A percentile compares a stretch with the other conserved stretches of the same genome.
phyloP scores from a whole-genome alignment of 805 yeast genomes.

The Monosporozyma unispora region DNA sequence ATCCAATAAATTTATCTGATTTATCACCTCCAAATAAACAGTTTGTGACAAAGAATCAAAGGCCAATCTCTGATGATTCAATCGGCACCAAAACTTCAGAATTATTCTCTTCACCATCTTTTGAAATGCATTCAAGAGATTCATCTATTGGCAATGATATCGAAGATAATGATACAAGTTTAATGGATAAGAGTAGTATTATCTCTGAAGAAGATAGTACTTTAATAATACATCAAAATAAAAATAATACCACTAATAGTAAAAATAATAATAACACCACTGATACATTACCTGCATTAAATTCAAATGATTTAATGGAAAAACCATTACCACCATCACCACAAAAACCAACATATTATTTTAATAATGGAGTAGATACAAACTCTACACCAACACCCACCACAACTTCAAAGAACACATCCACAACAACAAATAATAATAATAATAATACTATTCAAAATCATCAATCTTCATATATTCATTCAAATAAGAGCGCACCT shows the following conservation, averaged over 20 bases:
- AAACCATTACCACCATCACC: slow-evolving; percentile 4
- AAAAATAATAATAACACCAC: neutral
- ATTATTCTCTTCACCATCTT: slow-evolving; percentile 23
- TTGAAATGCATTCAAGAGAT: slow-evolving; percentile 19
- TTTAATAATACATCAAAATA: slow-evolving; percentile 3
- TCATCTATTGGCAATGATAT: slow-evolving; percentile 25
- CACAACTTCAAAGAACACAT: neutral
- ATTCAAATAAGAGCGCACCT: slow-evolving; percentile 7
- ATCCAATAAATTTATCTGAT: neutral
- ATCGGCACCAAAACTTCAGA: slow-evolving; percentile 24
- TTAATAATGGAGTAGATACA: neutral
- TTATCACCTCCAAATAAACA: slow-evolving; percentile 22
- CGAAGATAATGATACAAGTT: slow-evolving; percentile 3
- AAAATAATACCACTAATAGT: neutral
- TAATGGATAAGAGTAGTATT: slow-evolving; percentile 6
- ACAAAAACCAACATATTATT: slow-evolving; percentile 4
- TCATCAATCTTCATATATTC: slow-evolving; percentile 1
- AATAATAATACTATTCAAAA: slow-evolving; percentile 1
- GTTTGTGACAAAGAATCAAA: slow-evolving; percentile 12
- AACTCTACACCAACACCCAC: neutral
- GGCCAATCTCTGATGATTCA: slow-evolving; percentile 28
- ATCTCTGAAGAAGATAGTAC: slow-evolving; percentile 4
- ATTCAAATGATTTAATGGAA: neutral
- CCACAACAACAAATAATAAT: neutral
- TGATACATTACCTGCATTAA: neutral